Conservation (phyloP, 73 alveolate species). For the Breviolum minutum region DNA sequence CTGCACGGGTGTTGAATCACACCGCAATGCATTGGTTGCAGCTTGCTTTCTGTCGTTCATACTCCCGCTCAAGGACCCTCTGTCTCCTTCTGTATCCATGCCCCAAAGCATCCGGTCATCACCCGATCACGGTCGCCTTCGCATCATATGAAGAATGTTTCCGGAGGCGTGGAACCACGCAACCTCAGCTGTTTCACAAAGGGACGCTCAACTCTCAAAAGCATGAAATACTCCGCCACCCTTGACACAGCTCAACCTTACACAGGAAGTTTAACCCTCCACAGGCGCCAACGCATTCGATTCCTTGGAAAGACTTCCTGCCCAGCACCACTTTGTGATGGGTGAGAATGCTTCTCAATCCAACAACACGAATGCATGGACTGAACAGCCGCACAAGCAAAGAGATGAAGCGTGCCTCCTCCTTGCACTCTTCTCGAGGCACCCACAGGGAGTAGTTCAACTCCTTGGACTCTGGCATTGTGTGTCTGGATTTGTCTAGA, state of each 20-base stretch:
- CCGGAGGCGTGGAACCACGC: slow-evolving; percentile 82
- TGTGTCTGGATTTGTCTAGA: too few relatives aligned
- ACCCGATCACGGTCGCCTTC: neutral
- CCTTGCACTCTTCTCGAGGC: slow-evolving; percentile 87
- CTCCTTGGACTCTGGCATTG: slow-evolving; percentile 23
- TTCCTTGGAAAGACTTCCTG: slow-evolving; percentile 76
- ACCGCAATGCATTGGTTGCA: neutral
- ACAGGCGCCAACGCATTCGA: slow-evolving; percentile 59
- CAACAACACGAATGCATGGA: too few relatives aligned
- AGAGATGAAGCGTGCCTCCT: slow-evolving; percentile 12
- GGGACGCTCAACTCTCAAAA: too few relatives aligned
- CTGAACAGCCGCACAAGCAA: neutral
- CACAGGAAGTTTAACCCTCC: neutral
- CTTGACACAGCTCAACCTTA: neutral
- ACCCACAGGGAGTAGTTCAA: slow-evolving; percentile 90
- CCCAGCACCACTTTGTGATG: neutral
- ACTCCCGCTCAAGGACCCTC: too few relatives aligned
- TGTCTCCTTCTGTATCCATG: neutral
- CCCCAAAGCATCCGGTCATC: neutral
- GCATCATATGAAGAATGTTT: slow-evolving; percentile 77
- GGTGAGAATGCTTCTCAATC: too few relatives aligned
- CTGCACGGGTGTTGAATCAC: neutral
- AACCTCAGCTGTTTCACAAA: neutral
- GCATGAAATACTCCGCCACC: too few relatives aligned
- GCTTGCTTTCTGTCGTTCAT: neutral